phyloP scores from a whole-genome alignment of 73 alveolate genomes.

The Tetrahymena malaccensis region DNA sequence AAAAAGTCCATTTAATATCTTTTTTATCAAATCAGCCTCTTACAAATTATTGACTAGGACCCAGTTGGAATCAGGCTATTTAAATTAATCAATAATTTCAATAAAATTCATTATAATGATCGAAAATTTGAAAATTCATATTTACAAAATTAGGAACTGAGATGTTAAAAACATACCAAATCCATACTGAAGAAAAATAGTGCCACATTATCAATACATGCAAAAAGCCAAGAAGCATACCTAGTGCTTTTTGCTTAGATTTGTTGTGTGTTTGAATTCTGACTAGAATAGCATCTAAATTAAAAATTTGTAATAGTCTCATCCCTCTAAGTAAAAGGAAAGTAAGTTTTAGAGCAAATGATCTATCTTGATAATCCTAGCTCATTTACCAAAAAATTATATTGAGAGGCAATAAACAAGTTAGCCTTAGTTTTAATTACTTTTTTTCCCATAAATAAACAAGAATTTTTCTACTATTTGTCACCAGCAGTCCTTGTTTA shows the following conservation, averaged over 20 bases:
- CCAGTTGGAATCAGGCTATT: not conserved
- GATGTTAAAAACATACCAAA: not conserved
- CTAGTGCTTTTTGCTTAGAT: not conserved
- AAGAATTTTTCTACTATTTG: not conserved
- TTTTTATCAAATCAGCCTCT: not conserved
- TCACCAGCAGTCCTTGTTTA: not conserved
- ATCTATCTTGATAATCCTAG: not conserved
- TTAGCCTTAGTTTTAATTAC: not conserved
- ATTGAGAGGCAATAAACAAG: not conserved
- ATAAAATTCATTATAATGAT: too few species aligned
- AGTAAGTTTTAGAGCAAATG: not conserved
- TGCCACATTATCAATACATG: not conserved
- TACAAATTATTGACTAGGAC: not conserved
- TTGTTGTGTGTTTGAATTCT: not conserved
- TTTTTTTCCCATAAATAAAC: not conserved
- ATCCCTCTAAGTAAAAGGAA: not conserved
- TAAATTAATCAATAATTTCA: too few species aligned
- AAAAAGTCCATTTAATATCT: constrained; percentile 3
- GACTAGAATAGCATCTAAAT: not conserved
- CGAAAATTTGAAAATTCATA: too few species aligned
- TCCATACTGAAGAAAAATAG: not conserved
- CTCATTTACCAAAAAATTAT: not conserved
- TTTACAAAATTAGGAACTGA: not conserved
- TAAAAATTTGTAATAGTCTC: not conserved
- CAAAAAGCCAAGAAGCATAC: not conserved